Evolutionary conservation across 176 grass and related monocot species (phyloP), one percentile per base, ranked within the genome.

Genomic region (Bonia amplexicaulis): DNA sequence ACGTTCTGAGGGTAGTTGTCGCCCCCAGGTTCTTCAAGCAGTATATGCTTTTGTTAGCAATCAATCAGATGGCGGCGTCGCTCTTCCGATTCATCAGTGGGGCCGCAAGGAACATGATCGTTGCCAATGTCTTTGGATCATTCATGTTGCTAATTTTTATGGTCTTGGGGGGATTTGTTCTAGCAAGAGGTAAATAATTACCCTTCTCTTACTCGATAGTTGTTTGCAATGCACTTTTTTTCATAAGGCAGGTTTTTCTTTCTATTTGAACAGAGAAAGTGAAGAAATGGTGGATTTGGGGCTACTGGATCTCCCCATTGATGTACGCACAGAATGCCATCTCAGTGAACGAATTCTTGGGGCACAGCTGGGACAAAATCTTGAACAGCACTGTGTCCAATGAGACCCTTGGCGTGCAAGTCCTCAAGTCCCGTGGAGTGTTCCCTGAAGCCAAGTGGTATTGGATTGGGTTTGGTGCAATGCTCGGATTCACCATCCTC

Each of bases 241-340:
- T 53, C 33, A 23, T 71, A 80, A 69, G 72, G 33, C 10, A 44
- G 52, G 47, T 73, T 6, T 65, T 25, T 69, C 16, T 58, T 78
- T 68, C 53, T 60, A 69, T 71, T 40, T 76, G 15, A 48, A 65
- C 88, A 99, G 96, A 92, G 0, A 69, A 96, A 69, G 85, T 99
- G 41, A 96, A 96, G 84, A 93, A 94, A 90, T 97, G 96, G 96
- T 99, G 96, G 96, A 96, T 92, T 23, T 99, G 96, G 96, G 96
- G 93, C 37, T 99, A 95, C 85, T 98, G 96, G 96, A 89, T 98
- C 84, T 95, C 96, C 57, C 96, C 96, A 16, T 29, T 98, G 74
- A 98, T 90, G 91, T 98, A 95, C 39, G 87, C 91, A 8, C 96
- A 98, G 85, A 98, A 95, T 84, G 89, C 89, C 15, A 85, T 98